phyloP scores from a whole-genome alignment of 768 basidiomycete genomes.

The Macrocybe gigantea region DNA sequence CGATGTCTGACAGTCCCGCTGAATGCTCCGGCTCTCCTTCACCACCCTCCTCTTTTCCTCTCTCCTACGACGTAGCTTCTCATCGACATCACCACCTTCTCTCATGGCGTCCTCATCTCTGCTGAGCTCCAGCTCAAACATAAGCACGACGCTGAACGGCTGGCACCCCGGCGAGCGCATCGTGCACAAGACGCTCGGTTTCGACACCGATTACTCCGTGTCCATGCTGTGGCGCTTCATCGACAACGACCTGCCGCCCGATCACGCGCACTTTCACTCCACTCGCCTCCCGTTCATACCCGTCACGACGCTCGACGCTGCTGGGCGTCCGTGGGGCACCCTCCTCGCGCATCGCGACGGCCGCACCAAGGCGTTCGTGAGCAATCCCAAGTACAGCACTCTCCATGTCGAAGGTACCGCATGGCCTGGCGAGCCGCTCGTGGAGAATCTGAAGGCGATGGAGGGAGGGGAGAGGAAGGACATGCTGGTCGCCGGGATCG shows the following conservation, averaged over 20 bases:
- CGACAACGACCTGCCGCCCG: constrained; percentile 37
- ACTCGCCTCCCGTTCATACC: constrained; percentile 49
- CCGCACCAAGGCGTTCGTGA: constrained; percentile 31
- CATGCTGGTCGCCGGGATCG: constrained; percentile 48
- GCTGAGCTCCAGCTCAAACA: too few species aligned
- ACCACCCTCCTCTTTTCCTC: too few species aligned
- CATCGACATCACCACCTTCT: too few species aligned
- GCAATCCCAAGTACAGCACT: constrained; percentile 26
- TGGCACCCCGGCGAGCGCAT: constrained; percentile 49
- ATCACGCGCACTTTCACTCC: constrained; percentile 46
- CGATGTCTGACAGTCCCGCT: too few species aligned
- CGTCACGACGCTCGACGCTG: constrained; percentile 45
- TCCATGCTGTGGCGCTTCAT: constrained; percentile 33
- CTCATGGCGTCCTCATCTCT: too few species aligned
- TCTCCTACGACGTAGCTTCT: too few species aligned
- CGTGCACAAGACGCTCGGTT: constrained; percentile 43
- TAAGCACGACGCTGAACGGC: constrained; percentile 26
- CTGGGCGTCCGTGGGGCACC: constrained; percentile 53
- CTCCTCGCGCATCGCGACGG: constrained; percentile 43
- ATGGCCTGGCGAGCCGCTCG: constrained; percentile 54
- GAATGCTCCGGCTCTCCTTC: too few species aligned
- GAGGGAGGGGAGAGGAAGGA: constrained; percentile 11
- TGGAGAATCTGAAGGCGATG: constrained; percentile 23
- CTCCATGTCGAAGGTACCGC: constrained; percentile 33
- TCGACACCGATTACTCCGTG: constrained; percentile 25